A percentile compares a stretch with the other conserved stretches of the same genome.
These are phyloP conservation scores for Agaricus bisporus DNA, from an alignment of 768 basidiomycete species.

Conservation along the genomic window DNA sequence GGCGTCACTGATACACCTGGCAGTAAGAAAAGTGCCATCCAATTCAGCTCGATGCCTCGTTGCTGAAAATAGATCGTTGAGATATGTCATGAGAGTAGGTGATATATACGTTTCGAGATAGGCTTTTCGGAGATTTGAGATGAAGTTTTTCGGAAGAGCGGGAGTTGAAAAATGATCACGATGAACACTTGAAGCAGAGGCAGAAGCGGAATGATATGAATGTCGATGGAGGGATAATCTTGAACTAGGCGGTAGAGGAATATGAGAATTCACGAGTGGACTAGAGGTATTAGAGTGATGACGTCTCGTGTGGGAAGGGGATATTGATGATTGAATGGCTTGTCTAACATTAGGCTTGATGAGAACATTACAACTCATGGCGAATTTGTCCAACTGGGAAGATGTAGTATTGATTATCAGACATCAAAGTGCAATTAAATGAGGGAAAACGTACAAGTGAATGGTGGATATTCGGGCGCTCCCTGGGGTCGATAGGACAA, in stretches of 20 bases:
- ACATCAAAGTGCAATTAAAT: too few relatives aligned
- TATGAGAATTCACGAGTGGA: constrained; percentile 18
- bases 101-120: constrained; percentile 38
- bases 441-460: constrained; percentile 45
- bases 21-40: constrained; percentile 64
- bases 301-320: constrained; percentile 16
- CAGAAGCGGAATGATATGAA: constrained; percentile 17
- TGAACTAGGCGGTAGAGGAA: constrained; percentile 20
- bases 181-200: too few relatives aligned
- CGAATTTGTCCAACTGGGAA: constrained; percentile 67
- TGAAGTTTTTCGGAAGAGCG: constrained; percentile 22
- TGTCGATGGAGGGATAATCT: constrained; percentile 26
- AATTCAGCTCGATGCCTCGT: constrained; percentile 64
- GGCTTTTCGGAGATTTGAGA: constrained; percentile 23
- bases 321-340: constrained; percentile 26
- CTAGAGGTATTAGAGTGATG: constrained; percentile 26
- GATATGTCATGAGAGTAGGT: constrained; percentile 51
- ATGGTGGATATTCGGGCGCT: constrained; percentile 61
- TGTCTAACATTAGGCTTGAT: constrained; percentile 38
- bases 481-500: constrained; percentile 55
- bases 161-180: neutral
- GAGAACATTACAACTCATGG: constrained; percentile 63
- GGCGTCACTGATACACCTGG: constrained; percentile 54
- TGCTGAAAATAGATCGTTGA: constrained; percentile 69
- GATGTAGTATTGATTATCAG: neutral